Evolutionary conservation across 805 yeast genomes (phyloP), one percentile per base, ranked within the genome.

Genomic region (Candida insectalens): DNA sequence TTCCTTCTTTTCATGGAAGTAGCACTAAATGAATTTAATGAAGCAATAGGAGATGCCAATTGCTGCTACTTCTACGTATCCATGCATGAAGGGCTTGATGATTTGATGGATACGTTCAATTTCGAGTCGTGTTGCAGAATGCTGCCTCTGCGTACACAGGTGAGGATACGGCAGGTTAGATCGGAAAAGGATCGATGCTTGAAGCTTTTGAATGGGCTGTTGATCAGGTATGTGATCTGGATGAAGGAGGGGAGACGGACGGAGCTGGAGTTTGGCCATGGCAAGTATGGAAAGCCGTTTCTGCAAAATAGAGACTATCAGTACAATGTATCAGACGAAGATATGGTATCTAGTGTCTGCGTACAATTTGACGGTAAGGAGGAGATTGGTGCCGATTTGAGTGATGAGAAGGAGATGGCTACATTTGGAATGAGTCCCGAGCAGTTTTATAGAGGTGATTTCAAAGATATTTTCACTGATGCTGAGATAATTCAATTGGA

Each of bases 301-400:
- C 30, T 73, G 12, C 34, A 36, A 2, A 51, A 45, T 17, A 38
- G 57, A 4, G 30, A 37, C 3, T 41, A 67, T 23, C 52, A 62
- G 21, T 82, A 73, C 57, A 81, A 75, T 47, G 56, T 75, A 45
- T 69, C 83, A 5, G 74, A 75, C 42, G 81, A 83, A 23, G 63
- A 67, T 23, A 65, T 65, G 5, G 40, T 65, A 5, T 60, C 75
- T 2, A 55, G 71, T 14, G 50, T 80, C 40, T 70, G 58, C 3
- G 50, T 74, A 2, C 61, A 51, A 25, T 45, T 59, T 19, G 28
- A 43, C n/a, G 32, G 27, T 0, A 1, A 34, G 37, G 1, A 23
- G 12, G 62, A 58, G 7, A 42, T 67, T 6, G 79, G 78, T 0
- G 39, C 69, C 1, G 80, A 73, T 42, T 46, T 72, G 9, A 72